Base-by-base conservation (phyloP, 306 rosid species). In the Luffa aegyptiaca region DNA sequence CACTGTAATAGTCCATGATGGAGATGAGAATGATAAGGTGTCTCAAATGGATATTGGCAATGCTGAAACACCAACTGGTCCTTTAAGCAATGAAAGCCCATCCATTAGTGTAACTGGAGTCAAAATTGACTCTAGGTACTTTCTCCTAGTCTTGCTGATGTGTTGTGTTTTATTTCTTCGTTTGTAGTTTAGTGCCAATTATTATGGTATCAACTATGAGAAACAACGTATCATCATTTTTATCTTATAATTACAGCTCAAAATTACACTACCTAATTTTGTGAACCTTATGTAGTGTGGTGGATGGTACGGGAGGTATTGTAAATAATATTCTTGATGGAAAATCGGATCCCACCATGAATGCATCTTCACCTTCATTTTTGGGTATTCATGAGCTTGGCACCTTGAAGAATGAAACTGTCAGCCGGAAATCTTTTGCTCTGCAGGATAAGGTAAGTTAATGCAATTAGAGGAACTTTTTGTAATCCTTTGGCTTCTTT, bases 391-490 rank as follows among this genome's bases (percentile, higher is more conserved):
- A 87, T 59, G 92, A 90, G 79, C 86, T 42, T 78, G 72, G 85
- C 84, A 79, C 85, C 26, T 64, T 85, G 85, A 91, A 81, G 84
- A 85, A 45, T 80, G 97, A 93, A 90, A 86, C 96, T 18, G 92
- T 85, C 66, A 77, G 81, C 86, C 84, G 88, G 83, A 95, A 89
- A 84, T 85, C 97, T 81, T 95, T 95, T 88, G 93, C 99, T 26
- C 82, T 92, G 85, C 99, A 95, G 85, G 99, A 95, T 80, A 95
- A 95, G 97, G 99, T 95, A 89, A 63, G 42, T 65, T 46, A 36
- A 37, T 37, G 72, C 45, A 36, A 17, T 65, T 7, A 21, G 72
- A 65, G 18, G 14, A 37, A 37, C 70, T 4, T 65, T 65, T 37
- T 36, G 12, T 36, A 65, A 36, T 65, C 12, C 21, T 37, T 37